These are phyloP conservation scores for Daldinia vernicosa DNA, from an alignment of 495 filamentous ascomycete genomes.

Conservation along the genomic window DNA sequence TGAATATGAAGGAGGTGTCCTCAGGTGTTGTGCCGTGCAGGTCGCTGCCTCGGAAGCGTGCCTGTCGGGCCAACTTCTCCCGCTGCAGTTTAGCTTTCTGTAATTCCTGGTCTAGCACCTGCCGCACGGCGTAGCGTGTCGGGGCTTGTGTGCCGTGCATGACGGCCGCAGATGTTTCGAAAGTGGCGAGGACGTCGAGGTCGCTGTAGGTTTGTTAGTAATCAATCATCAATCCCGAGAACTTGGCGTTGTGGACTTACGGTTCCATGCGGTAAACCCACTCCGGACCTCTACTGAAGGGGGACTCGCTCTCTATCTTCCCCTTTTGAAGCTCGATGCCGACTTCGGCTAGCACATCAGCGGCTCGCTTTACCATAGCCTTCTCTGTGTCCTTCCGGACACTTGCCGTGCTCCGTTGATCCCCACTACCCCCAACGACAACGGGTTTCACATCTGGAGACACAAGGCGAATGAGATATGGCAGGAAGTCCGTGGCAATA, in stretches of 20 bases:
- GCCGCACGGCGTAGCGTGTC: conserved; percentile 86
- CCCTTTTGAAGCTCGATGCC: conserved; percentile 84
- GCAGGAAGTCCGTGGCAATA: conserved; percentile 81
- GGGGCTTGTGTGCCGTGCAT: conserved; percentile 65
- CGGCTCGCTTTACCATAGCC: conserved; percentile 77
- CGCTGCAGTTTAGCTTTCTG: conserved; percentile 71
- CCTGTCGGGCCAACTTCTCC: conserved; percentile 65
- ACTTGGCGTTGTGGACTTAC: conserved; percentile 59
- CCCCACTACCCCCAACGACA: conserved; percentile 77
- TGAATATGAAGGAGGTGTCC: conserved; percentile 44
- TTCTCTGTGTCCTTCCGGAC: conserved; percentile 88
- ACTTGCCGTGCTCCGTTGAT: conserved; percentile 73
- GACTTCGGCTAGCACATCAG: conserved; percentile 78
- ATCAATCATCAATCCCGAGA: not conserved
- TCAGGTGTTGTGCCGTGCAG: conserved; percentile 32
- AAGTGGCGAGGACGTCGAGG: conserved; percentile 74
- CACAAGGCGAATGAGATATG: conserved; percentile 81
- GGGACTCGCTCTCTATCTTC: conserved; percentile 70
- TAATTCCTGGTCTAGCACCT: conserved; percentile 90
- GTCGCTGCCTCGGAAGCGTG: conserved; percentile 58
- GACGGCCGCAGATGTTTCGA: conserved; percentile 62
- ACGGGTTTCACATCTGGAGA: conserved; percentile 92
- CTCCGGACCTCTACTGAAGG: conserved; percentile 60
- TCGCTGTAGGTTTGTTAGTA: conserved; percentile 38
- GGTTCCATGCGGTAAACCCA: conserved; percentile 97